Evolutionary conservation across 148 eudicot genomes (phyloP).

Genomic region (Cornus florida): DNA sequence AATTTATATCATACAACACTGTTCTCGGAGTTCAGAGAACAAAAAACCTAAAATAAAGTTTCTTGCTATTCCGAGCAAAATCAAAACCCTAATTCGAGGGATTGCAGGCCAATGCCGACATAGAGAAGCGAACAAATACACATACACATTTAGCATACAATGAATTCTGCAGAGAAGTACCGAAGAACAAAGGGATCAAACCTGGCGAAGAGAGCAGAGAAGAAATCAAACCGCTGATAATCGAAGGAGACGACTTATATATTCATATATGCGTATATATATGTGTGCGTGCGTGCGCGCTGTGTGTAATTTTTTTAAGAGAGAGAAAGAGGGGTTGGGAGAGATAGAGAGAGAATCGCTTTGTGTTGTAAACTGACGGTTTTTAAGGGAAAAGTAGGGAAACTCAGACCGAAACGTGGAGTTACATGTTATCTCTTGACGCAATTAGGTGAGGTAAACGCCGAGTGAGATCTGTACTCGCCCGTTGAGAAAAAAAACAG

Average conservation of each 20-base stretch:
- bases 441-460: background rate
- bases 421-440: background rate
- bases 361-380: background rate
- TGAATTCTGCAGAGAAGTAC: background rate
- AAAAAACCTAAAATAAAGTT: background rate
- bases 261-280: too few species aligned
- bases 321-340: background rate
- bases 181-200: background rate
- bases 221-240: background rate
- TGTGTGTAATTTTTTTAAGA: background rate
- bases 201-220: background rate
- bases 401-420: background rate
- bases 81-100: conserved; percentile 2
- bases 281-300: background rate
- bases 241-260: background rate
- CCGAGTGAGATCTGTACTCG: background rate
- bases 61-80: background rate
- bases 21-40: background rate
- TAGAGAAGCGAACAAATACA: background rate
- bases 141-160: background rate
- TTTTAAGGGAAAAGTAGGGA: background rate
- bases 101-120: conserved; percentile 10
- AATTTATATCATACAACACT: background rate
- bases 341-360: conserved; percentile 1
- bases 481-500: background rate